phyloP scores from a whole-genome alignment of 768 basidiomycete species.

The Leccinum rimulosum region DNA sequence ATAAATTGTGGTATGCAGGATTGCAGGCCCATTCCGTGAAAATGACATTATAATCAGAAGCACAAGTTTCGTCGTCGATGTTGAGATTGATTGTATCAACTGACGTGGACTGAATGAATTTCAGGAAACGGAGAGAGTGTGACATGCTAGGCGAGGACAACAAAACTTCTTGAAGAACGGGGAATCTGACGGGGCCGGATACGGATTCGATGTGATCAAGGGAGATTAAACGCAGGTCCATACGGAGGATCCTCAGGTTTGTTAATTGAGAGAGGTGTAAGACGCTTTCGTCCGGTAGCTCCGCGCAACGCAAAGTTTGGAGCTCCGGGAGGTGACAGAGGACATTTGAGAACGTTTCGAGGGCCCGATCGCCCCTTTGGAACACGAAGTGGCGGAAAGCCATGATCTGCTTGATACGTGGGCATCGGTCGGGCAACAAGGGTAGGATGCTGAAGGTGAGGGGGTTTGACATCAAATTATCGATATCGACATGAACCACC shows the following conservation, averaged over 20 bases:
- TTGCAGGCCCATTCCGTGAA: slow-evolving; percentile 24
- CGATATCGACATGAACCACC: slow-evolving; percentile 28
- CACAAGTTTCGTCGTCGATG: slow-evolving; percentile 30
- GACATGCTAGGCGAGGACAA: slow-evolving; percentile 26
- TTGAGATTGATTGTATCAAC: slow-evolving; percentile 34
- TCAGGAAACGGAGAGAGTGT: slow-evolving; percentile 21
- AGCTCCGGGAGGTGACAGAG: slow-evolving; percentile 23
- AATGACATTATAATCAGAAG: slow-evolving; percentile 22
- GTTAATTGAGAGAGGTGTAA: slow-evolving; percentile 21
- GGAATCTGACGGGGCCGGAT: slow-evolving; percentile 13
- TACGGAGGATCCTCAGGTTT: slow-evolving; percentile 24
- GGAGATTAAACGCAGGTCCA: slow-evolving; percentile 26
- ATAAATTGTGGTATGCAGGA: slow-evolving; percentile 23
- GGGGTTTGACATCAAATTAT: slow-evolving; percentile 27
- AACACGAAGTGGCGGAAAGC: slow-evolving; percentile 29
- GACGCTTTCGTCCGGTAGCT: slow-evolving; percentile 24
- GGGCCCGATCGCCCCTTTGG: slow-evolving; percentile 23
- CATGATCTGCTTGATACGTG: slow-evolving; percentile 28
- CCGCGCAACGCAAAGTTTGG: slow-evolving; percentile 26
- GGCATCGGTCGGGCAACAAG: slow-evolving; percentile 20
- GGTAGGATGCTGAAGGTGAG: slow-evolving; percentile 20
- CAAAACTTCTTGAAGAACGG: slow-evolving; percentile 22
- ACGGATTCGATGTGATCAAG: slow-evolving; percentile 21
- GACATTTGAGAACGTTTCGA: slow-evolving; percentile 23
- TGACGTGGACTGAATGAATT: slow-evolving; percentile 26